Conservation (phyloP, 805 yeast genomes). For the Komagataella phaffii region DNA sequence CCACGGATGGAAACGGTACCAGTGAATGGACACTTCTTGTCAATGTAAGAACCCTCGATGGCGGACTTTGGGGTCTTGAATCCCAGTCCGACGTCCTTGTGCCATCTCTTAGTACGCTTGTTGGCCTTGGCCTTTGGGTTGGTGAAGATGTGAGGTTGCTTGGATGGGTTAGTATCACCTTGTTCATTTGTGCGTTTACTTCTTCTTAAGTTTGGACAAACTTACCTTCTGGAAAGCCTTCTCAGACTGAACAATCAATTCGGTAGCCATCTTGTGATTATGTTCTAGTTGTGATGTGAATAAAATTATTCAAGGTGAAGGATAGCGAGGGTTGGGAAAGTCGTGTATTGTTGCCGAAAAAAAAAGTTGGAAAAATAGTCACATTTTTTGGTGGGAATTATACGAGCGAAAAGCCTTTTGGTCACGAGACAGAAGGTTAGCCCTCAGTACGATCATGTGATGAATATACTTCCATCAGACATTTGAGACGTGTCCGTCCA, state of each 20-base stretch:
- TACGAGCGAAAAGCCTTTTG: not conserved
- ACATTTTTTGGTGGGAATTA: not conserved
- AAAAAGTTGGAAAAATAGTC: not conserved
- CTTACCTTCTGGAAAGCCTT: slow-evolving; percentile 99
- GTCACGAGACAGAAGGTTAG: not conserved
- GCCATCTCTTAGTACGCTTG: slow-evolving; percentile 99
- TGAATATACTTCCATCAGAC: not conserved
- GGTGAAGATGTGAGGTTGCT: slow-evolving; percentile 99
- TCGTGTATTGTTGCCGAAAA: not conserved
- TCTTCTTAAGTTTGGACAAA: slow-evolving; percentile 6
- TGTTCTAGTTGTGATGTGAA: slow-evolving; percentile 9
- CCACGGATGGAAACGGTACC: slow-evolving; percentile 98
- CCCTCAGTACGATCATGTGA: not conserved
- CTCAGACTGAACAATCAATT: slow-evolving; percentile 99
- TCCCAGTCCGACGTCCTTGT: slow-evolving; percentile 98
- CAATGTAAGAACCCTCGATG: slow-evolving; percentile 97
- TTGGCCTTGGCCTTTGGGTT: slow-evolving; percentile 99
- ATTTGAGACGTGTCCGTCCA: not conserved
- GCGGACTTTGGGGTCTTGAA: slow-evolving; percentile 99
- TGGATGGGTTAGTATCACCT: slow-evolving; percentile 6
- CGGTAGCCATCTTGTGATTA: slow-evolving; percentile 79
- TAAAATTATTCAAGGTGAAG: not conserved
- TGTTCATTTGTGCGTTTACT: slow-evolving; percentile 1
- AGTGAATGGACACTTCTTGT: slow-evolving; percentile 99
- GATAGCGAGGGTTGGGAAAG: not conserved